A percentile compares a stretch with the other conserved stretches of the same genome.
phyloP scores from a whole-genome alignment of 2,329 filamentous ascomycete genomes.

The Keithomyces neogunnii region DNA sequence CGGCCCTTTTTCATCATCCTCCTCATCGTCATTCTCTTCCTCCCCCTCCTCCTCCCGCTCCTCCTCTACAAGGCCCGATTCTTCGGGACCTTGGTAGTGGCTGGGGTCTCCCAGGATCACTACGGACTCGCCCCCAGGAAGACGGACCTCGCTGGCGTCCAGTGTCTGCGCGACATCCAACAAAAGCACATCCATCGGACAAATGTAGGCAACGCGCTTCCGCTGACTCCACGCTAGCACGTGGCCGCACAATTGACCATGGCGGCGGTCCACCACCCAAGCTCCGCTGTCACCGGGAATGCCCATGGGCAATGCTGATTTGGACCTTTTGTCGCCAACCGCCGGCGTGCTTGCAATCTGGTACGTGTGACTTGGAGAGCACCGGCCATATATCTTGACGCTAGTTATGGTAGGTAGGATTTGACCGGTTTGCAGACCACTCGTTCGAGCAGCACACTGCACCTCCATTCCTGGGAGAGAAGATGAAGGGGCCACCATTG shows the following conservation, averaged over 20 bases:
- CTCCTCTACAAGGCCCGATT: not conserved
- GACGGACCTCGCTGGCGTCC: constrained; percentile 57
- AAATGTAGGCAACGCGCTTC: constrained; percentile 81
- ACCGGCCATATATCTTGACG: constrained; percentile 80
- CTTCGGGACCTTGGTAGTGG: not conserved
- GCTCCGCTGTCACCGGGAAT: constrained; percentile 88
- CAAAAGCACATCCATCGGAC: constrained; percentile 86
- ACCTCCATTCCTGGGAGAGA: constrained; percentile 68
- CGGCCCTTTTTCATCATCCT: constrained; percentile 14
- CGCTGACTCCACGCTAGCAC: constrained; percentile 80
- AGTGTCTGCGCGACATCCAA: constrained; percentile 77
- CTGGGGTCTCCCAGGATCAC: constrained; percentile 19
- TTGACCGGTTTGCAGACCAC: constrained; percentile 69
- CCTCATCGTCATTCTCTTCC: constrained; percentile 15
- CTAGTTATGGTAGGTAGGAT: constrained; percentile 72
- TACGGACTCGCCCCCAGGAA: constrained; percentile 53
- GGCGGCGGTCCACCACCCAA: constrained; percentile 76
- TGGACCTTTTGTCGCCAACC: constrained; percentile 4
- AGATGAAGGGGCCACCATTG: constrained; percentile 48
- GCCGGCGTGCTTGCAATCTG: constrained; percentile 40
- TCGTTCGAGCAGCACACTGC: constrained; percentile 82
- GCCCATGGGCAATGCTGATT: constrained; percentile 36
- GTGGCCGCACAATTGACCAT: constrained; percentile 79
- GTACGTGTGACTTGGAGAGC: constrained; percentile 67
- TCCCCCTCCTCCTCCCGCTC: not conserved